Evolutionary conservation across 345 rosid genomes (phyloP), one percentile per base, ranked within the genome.

Genomic region (Erodium maritimum): DNA sequence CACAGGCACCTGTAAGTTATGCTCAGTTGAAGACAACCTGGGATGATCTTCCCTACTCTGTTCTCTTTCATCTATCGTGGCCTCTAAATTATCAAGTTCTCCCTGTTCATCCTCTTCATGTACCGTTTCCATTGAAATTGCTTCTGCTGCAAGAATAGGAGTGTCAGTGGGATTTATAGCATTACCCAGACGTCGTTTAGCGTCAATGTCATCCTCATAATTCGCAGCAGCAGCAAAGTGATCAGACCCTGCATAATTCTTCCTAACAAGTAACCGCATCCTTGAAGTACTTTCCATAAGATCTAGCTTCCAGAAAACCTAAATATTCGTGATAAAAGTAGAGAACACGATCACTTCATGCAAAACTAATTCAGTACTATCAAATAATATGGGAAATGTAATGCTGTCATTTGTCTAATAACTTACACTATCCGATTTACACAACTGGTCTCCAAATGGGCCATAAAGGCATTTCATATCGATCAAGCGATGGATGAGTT

Each of bases 261-360:
- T 83, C 76, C 90, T 84, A 78, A 94, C 72, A 70, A 81, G 85
- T 64, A 61, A 75, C 71, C 99, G 82, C 99, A 94, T 94, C 83
- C 99, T 85, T 24, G 95, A 85, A 66, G 95, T 85, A 78, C 79
- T 90, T 76, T 94, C 99, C 88, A 82, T 81, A 61, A 84, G 77
- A 73, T 94, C 99, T 59, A 87, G 82, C 91, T 94, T 87, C 96
- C 97, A 94, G 74, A 85, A 94, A 72, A 90, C 63, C 99, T 93
- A 73, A 61, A 77, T 42, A 67, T 63, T 53, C 19, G 59, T 19
- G 42, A 63, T 29, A 29, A 29, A 29, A 5, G 37, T 29, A 42
- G 48, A 10, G 14, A 42, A 42, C 16, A 42, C 16, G 12, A 42
- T 42, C 17, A 42, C 11, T 42, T 42, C 48, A 42, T 10, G 48